Percentiles rank a stretch among this genome's conserved stretches.
Conservation (phyloP, 2,329 filamentous ascomycete genomes). For the Fusarium floridanum region DNA sequence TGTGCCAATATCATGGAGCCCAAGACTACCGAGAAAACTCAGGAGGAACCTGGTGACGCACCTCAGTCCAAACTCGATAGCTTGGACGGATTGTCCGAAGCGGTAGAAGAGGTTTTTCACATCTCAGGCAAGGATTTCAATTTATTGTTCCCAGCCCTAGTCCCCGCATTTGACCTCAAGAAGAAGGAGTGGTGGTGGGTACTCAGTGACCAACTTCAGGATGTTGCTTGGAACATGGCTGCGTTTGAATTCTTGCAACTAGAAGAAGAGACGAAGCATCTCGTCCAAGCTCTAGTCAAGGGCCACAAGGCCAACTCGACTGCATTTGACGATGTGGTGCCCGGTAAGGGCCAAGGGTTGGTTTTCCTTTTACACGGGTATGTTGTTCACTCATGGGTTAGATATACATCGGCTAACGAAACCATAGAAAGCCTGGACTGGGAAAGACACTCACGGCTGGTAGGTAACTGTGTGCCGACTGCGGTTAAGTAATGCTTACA, state of each 20-base stretch:
- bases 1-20: neutral
- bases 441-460: neutral
- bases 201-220: neutral
- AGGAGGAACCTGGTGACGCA: neutral
- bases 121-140: neutral
- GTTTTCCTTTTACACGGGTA: neutral
- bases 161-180: neutral
- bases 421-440: neutral
- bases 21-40: neutral
- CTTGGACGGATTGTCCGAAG: neutral
- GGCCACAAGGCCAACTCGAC: neutral
- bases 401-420: fast-evolving
- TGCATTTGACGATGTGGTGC: neutral
- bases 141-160: neutral
- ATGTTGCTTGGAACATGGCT: neutral
- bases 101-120: neutral
- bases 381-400: fast-evolving
- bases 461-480: neutral
- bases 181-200: neutral
- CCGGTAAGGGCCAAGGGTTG: neutral
- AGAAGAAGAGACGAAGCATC: fast-evolving
- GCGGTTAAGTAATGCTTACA: neutral
- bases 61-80: neutral
- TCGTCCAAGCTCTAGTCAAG: neutral
- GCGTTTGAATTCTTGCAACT: neutral